These are phyloP conservation scores for Bassia scoparia DNA, from an alignment of 148 eudicot genomes.

Conservation along the genomic window DNA sequence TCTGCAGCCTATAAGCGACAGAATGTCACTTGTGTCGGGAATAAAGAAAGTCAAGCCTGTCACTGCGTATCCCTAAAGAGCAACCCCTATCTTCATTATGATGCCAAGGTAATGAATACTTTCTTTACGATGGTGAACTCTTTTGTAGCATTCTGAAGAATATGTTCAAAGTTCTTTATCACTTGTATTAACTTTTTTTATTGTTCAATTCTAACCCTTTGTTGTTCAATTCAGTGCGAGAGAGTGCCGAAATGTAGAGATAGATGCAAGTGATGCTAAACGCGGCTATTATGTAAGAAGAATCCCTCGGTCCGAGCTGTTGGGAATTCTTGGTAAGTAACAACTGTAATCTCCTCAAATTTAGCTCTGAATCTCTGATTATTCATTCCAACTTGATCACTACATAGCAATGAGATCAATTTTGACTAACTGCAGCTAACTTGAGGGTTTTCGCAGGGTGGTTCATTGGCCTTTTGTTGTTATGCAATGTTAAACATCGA, in stretches of 20 bases:
- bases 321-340: conserved; percentile 14
- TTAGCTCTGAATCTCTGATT: neutral
- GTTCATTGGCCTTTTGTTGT: neutral
- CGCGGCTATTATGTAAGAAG: neutral
- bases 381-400: neutral
- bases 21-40: neutral
- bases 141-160: no score
- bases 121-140: no score
- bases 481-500: neutral
- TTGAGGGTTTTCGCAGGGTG: neutral
- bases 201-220: neutral
- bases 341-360: neutral
- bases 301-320: neutral
- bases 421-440: neutral
- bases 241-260: conserved; percentile 22
- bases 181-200: no score
- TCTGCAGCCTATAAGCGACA: neutral
- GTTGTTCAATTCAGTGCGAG: conserved; percentile 8
- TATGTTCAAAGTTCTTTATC: neutral
- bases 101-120: conserved; percentile 25
- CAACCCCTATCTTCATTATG: conserved; percentile 30
- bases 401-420: neutral
- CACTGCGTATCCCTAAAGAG: neutral
- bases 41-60: neutral
- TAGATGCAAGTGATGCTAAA: neutral